Evolutionary conservation across 2,329 filamentous ascomycete genomes (phyloP).

Genomic region (Pyricularia grisea): DNA sequence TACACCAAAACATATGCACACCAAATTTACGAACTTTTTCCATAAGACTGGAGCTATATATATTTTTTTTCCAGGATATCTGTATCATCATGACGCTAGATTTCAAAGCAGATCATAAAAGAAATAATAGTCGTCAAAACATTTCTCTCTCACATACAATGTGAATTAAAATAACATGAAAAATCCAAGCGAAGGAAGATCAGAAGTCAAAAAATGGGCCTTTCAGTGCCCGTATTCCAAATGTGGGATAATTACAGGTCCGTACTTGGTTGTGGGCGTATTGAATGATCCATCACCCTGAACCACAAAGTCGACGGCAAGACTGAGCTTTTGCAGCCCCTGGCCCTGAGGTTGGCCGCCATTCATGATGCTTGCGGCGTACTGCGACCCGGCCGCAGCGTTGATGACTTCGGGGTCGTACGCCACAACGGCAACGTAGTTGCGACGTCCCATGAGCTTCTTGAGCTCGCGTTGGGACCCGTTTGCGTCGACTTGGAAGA

Average conservation of each 20-base stretch:
- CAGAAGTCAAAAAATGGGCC: constrained; percentile 2
- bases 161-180: constrained; percentile 1
- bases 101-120: background rate
- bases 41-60: background rate
- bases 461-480: constrained; percentile 76
- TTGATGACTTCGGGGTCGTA: constrained; percentile 75
- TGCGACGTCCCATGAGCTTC: constrained; percentile 85
- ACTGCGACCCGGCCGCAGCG: constrained; percentile 15
- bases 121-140: background rate
- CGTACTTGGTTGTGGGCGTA: constrained; percentile 83
- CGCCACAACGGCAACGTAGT: constrained; percentile 88
- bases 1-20: background rate
- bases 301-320: constrained; percentile 94
- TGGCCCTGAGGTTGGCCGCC: constrained; percentile 29
- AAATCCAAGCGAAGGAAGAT: constrained; percentile 6
- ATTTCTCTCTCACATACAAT: background rate
- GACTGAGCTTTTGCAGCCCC: constrained; percentile 59
- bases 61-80: background rate
- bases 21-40: background rate
- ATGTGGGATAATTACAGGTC: constrained; percentile 88
- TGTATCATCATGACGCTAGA: background rate
- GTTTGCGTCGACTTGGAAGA: constrained; percentile 89
- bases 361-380: constrained; percentile 17
- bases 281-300: constrained; percentile 74
- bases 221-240: constrained; percentile 60